Conservation (phyloP, 805 yeast genomes). For the Starmerella cellae region DNA sequence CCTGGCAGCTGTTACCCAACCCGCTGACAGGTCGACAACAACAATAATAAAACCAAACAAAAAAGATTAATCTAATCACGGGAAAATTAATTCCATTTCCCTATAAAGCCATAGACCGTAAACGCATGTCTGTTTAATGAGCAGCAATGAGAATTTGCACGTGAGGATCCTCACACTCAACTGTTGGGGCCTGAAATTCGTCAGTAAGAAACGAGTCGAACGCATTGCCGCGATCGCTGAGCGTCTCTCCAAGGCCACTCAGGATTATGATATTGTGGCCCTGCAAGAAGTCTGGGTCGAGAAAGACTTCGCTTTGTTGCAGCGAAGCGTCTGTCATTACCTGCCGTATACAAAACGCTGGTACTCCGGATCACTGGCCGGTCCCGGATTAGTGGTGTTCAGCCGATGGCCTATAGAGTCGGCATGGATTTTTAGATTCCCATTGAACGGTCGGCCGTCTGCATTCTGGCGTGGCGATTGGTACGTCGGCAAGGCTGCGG, state of each 20-base stretch:
- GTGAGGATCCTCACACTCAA: conserved; percentile 30
- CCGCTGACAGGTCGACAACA: too few relatives aligned
- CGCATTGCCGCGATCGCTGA: conserved; percentile 67
- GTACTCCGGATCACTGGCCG: conserved; percentile 73
- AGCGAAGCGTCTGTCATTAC: conserved; percentile 30
- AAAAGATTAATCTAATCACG: too few relatives aligned
- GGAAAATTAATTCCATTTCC: too few relatives aligned
- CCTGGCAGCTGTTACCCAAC: too few relatives aligned
- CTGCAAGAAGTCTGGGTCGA: conserved; percentile 91
- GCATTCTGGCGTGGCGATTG: conserved; percentile 94
- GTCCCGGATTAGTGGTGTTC: conserved; percentile 82
- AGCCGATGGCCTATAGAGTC: conserved; percentile 73
- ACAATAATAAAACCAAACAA: too few relatives aligned
- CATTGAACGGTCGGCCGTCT: conserved; percentile 85
- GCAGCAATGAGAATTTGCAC: background rate
- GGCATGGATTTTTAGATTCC: conserved; percentile 69
- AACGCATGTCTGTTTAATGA: too few relatives aligned
- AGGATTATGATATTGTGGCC: conserved; percentile 66
- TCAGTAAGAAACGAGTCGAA: conserved; percentile 54
- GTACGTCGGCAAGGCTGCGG: conserved; percentile 86
- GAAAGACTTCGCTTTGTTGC: conserved; percentile 64
- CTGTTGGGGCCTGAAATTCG: conserved; percentile 70
- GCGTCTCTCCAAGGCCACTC: conserved; percentile 32
- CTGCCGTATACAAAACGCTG: conserved; percentile 60
- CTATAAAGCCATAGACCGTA: too few relatives aligned